Percentiles rank a stretch among this genome's conserved stretches.
Conservation (phyloP, 176 grass and related monocot species). For the Aegilops longissima region DNA sequence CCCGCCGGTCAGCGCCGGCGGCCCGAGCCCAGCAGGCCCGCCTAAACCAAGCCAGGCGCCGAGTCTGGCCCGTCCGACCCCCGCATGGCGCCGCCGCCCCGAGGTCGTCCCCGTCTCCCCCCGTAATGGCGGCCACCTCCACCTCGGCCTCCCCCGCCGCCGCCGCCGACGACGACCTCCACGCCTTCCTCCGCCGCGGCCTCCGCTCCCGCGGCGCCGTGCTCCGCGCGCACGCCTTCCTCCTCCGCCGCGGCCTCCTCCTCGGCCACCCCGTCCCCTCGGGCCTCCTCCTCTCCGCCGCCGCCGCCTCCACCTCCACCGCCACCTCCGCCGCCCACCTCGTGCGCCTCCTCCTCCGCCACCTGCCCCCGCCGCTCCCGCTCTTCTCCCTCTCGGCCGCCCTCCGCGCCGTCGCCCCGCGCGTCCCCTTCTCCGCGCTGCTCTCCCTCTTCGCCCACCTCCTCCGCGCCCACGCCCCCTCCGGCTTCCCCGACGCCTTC, state of each 20-base stretch:
- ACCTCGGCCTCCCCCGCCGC: not conserved
- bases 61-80: not conserved
- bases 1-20: not conserved
- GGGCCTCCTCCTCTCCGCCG: constrained; percentile 37
- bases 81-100: constrained; percentile 6
- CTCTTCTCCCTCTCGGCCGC: constrained; percentile 41
- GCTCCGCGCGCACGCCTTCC: constrained; percentile 37
- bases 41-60: not conserved
- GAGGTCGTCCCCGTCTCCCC: not conserved
- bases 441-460: constrained; percentile 35
- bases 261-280: constrained; percentile 34
- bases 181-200: constrained; percentile 33
- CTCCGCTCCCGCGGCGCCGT: constrained; percentile 35
- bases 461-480: constrained; percentile 23
- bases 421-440: constrained; percentile 25
- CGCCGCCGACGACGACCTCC: constrained; percentile 28
- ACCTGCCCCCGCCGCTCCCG: constrained; percentile 30
- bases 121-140: constrained; percentile 38
- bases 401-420: constrained; percentile 36
- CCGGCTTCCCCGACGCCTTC: constrained; percentile 38
- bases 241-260: constrained; percentile 46
- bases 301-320: not conserved
- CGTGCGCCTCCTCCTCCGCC: constrained; percentile 34
- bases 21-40: not conserved
- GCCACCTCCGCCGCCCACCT: constrained; percentile 23